Evolutionary conservation across 2,329 filamentous ascomycete genomes (phyloP).

Genomic region (Penicillium sp.): DNA sequence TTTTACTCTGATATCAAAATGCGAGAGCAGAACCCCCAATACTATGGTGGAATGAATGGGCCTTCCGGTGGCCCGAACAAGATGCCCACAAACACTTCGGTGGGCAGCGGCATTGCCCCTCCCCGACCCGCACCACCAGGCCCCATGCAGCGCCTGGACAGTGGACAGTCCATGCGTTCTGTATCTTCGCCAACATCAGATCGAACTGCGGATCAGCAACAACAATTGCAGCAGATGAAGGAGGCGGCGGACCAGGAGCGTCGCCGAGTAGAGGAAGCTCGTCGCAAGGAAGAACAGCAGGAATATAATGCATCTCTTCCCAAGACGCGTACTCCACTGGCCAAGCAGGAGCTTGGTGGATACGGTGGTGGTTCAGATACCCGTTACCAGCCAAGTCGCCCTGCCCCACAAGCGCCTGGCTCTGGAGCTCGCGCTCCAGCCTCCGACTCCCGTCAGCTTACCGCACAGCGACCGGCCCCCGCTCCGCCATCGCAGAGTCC

Average conservation of each 20-base stretch:
- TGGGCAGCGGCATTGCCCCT: constrained; percentile 62
- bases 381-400: constrained; percentile 81
- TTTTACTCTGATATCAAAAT: constrained; percentile 70
- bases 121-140: constrained; percentile 65
- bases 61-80: constrained; percentile 54
- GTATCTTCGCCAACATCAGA: constrained; percentile 55
- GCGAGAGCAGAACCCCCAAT: constrained; percentile 61
- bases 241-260: constrained; percentile 59
- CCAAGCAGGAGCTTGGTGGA: constrained; percentile 85
- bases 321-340: constrained; percentile 73
- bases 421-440: constrained; percentile 51
- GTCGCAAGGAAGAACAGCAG: constrained; percentile 70
- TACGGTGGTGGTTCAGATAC: constrained; percentile 54
- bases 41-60: constrained; percentile 60
- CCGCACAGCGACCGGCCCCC: constrained; percentile 81
- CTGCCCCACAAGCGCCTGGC: constrained; percentile 75
- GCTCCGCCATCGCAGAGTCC: constrained; percentile 57
- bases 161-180: constrained; percentile 41
- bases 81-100: constrained; percentile 51
- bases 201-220: constrained; percentile 45
- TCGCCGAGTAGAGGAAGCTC: constrained; percentile 54
- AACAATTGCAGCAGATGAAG: constrained; percentile 48
- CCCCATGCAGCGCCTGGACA: constrained; percentile 46
- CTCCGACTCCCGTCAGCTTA: constrained; percentile 55
- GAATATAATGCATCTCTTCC: constrained; percentile 88